Base-by-base conservation (phyloP, 257 asterid genomes). In the Fraxinus americana region DNA sequence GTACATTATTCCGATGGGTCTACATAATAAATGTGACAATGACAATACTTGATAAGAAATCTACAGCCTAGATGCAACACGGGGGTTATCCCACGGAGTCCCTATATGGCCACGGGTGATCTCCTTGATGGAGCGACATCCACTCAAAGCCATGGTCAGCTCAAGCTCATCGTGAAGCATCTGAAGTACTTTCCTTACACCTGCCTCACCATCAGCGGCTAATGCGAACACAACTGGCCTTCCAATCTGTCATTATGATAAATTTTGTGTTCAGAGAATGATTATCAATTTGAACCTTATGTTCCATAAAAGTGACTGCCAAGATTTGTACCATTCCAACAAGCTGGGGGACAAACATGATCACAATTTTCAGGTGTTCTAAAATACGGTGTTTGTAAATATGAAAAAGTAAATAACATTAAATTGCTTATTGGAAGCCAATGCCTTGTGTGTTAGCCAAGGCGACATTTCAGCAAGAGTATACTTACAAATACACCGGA, bases 61-160 rank as follows among this genome's bases (percentile, higher is more conserved):
- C 68, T 77, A 92, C 81, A 90, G 76, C 77, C 92, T 86, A 32
- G 90, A 83, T 11, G 86, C 72, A 63, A 81, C 74, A 69, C 79
- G 87, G 25, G 90, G 88, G 16, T 82, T 23, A 35, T 88, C 97
- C 91, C 92, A 89, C 0, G 90, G 87, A 13, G 92, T 41, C 9
- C 23, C 59, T 35, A 92, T 75, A 59, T 88, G 97, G 66, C 85
- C 84, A 8, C 97, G 97, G 0, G 91, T 90, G 27, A 92, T 92
- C 65, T 92, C 97, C 71, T 88, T 78, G 71, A 90, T 76, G 25
- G 92, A 86, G 4, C 92, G 90, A 77, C 98, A 92, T 3, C 97
- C 98, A 81, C 92, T 87, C 86, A 92, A 75, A 1, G 97, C 97
- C 97, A 91, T 92, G 2, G 97, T 88, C 75, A 92, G 85, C 88